Evolutionary conservation across 495 filamentous ascomycete genomes (phyloP).

Genomic region (Beverwykella pulmonaria): DNA sequence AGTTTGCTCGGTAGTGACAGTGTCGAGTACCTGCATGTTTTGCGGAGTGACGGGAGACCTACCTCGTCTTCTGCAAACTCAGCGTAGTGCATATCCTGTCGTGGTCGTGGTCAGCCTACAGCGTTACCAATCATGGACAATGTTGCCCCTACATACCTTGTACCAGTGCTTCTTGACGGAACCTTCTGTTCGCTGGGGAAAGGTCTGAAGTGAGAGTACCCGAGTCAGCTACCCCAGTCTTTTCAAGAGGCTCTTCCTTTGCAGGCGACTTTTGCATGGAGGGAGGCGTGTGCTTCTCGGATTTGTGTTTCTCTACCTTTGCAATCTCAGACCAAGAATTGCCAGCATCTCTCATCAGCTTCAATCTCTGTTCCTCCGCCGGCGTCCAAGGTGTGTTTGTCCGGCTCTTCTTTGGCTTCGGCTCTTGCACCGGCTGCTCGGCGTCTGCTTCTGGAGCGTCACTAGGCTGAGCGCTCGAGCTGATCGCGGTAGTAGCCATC

Average conservation of each 20-base stretch:
- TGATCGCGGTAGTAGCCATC: constrained; percentile 23
- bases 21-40: too few species aligned
- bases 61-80: constrained; percentile 99
- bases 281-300: constrained; percentile 1
- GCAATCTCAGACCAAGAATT: constrained; percentile 97
- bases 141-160: constrained; percentile 63
- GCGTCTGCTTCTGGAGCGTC: constrained; percentile 42
- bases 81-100: constrained; percentile 96
- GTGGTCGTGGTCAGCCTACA: constrained; percentile 30
- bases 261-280: constrained; percentile 5
- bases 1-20: not conserved
- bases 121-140: constrained; percentile 21
- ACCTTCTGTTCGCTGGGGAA: constrained; percentile 89
- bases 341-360: constrained; percentile 89
- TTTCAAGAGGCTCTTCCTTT: constrained; percentile 7
- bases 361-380: constrained; percentile 87
- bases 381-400: constrained; percentile 99
- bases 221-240: constrained; percentile 41
- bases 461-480: constrained; percentile 9
- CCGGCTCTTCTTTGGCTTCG: constrained; percentile 83
- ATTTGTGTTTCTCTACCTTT: constrained; percentile 62
- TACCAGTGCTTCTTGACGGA: constrained; percentile 99
- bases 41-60: constrained; percentile 47
- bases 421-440: constrained; percentile 48
- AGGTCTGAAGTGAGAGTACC: constrained; percentile 61